These are phyloP conservation scores for Dactylellina haptotyla DNA, from an alignment of 2,329 filamentous ascomycete species.

Conservation along the genomic window DNA sequence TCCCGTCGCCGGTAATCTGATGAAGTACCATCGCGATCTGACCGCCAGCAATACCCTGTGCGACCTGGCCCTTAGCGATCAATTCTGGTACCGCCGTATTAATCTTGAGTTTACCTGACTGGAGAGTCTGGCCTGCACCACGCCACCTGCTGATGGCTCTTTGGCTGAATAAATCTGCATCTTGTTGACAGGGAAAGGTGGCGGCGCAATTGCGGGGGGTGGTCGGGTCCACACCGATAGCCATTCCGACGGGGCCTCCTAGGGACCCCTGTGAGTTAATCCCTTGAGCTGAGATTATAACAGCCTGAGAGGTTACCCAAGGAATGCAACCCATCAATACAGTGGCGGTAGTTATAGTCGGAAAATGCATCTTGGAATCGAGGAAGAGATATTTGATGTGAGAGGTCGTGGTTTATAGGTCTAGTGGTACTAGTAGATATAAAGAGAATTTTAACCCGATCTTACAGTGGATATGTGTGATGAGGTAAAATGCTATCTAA, in stretches of 20 bases:
- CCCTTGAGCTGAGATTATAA: background rate
- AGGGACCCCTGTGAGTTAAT: background rate
- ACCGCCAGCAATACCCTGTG: slow-evolving; percentile 3
- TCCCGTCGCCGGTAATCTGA: slow-evolving; percentile 26
- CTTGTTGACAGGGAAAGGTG: background rate
- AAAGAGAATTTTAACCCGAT: too few species aligned
- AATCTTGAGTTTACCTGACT: background rate
- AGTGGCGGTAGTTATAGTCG: too few species aligned
- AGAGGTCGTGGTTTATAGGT: too few species aligned
- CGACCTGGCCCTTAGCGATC: background rate
- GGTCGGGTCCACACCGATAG: background rate
- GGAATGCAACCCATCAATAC: too few species aligned
- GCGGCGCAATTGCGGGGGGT: background rate
- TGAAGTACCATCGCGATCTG: slow-evolving; percentile 7
- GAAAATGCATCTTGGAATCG: too few species aligned
- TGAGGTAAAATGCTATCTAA: too few species aligned
- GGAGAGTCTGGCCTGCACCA: background rate
- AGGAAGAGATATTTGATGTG: too few species aligned
- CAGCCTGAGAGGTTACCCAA: background rate
- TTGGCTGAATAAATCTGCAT: background rate
- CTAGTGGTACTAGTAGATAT: too few species aligned
- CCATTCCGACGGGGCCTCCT: background rate
- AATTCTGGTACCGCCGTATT: too few species aligned
- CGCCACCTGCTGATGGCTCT: background rate
- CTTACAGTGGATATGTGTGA: too few species aligned